Conservation (phyloP, 2,329 filamentous ascomycete genomes). For the Clathrospora elynae region DNA sequence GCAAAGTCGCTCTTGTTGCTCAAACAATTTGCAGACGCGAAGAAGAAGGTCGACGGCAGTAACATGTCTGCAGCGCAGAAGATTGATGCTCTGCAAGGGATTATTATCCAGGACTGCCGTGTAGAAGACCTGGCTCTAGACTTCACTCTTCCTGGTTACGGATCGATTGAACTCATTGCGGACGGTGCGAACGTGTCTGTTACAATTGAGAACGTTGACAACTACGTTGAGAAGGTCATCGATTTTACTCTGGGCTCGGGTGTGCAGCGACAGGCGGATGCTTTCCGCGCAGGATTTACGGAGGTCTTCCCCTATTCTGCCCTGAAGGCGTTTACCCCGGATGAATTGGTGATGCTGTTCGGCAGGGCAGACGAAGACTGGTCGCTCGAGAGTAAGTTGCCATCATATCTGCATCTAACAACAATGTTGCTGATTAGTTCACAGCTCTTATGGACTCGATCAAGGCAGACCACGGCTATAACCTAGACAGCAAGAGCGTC, state of each 20-base stretch:
- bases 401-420: neutral
- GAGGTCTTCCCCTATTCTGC: slow-evolving; percentile 96
- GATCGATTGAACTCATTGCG: slow-evolving; percentile 78
- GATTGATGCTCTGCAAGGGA: slow-evolving; percentile 67
- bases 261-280: slow-evolving; percentile 85
- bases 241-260: slow-evolving; percentile 90
- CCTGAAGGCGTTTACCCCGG: slow-evolving; percentile 89
- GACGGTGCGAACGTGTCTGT: slow-evolving; percentile 76
- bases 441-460: slow-evolving; percentile 94
- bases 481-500: slow-evolving; percentile 96
- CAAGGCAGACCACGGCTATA: slow-evolving; percentile 97
- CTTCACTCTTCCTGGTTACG: slow-evolving; percentile 90
- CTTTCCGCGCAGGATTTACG: slow-evolving; percentile 89
- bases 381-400: slow-evolving; percentile 91
- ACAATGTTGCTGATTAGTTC: slow-evolving; percentile 34
- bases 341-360: slow-evolving; percentile 93
- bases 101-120: slow-evolving; percentile 74
- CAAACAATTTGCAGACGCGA: slow-evolving; percentile 82
- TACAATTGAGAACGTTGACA: slow-evolving; percentile 87
- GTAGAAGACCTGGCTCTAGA: slow-evolving; percentile 91
- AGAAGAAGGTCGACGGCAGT: slow-evolving; percentile 78
- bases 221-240: slow-evolving; percentile 86
- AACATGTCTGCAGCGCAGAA: slow-evolving; percentile 72
- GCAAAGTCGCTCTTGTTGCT: slow-evolving; percentile 84
- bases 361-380: slow-evolving; percentile 93